Evolutionary conservation across 1,284 basidiomycete genomes (phyloP).

Genomic region (Erythrobasidium hasegawianum): DNA sequence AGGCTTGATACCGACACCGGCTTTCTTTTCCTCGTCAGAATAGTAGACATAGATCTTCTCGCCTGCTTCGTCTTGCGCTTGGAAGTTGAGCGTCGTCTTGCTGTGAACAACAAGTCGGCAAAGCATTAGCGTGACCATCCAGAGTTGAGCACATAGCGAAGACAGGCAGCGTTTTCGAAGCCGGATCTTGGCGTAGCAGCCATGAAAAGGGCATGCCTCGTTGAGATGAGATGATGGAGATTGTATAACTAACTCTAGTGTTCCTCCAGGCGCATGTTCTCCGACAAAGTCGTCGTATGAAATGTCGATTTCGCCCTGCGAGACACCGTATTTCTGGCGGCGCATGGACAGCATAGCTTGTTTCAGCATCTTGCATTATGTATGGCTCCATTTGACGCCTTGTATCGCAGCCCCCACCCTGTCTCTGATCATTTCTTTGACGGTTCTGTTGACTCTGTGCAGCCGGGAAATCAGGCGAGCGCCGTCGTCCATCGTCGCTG

Average conservation of each 20-base stretch:
- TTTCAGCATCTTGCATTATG: slow-evolving; percentile 33
- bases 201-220: not conserved
- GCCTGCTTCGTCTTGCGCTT: slow-evolving; percentile 61
- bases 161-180: not conserved
- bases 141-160: not conserved
- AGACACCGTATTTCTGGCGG: slow-evolving; percentile 54
- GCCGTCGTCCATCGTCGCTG: slow-evolving; percentile 43
- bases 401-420: slow-evolving; percentile 52
- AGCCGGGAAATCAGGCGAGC: slow-evolving; percentile 60
- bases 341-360: not conserved
- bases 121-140: not conserved
- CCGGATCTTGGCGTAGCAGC: not conserved
- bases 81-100: slow-evolving; percentile 81
- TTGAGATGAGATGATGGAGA: not conserved
- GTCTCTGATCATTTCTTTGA: slow-evolving; percentile 94
- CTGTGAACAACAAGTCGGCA: slow-evolving; percentile 52
- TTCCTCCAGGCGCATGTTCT: slow-evolving; percentile 56
- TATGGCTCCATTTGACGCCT: slow-evolving; percentile 16
- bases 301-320: slow-evolving; percentile 85
- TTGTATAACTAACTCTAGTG: slow-evolving; percentile 47
- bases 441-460: slow-evolving; percentile 94
- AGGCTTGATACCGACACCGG: slow-evolving; percentile 77
- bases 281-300: slow-evolving; percentile 69
- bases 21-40: slow-evolving; percentile 72
- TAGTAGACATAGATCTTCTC: slow-evolving; percentile 94